Percentiles rank a stretch among this genome's conserved stretches.
These are phyloP conservation scores for Beauveria scarabaeidicola DNA, from an alignment of 2,329 filamentous ascomycete species.

Conservation along the genomic window DNA sequence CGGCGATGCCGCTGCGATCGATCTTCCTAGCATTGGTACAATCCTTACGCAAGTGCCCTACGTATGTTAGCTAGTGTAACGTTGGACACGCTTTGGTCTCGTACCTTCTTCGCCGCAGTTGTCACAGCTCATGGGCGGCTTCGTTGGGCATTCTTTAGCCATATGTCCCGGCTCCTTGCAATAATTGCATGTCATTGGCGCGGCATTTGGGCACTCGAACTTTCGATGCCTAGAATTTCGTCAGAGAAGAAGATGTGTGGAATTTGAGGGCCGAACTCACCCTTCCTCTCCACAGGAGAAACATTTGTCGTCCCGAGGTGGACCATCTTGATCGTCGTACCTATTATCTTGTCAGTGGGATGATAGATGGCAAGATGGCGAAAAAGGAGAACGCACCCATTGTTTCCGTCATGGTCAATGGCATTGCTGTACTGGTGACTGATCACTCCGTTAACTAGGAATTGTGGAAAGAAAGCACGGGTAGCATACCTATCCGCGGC, in stretches of 20 bases:
- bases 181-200: conserved; percentile 29
- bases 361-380: too few relatives aligned
- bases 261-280: conserved; percentile 16
- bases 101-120: conserved; percentile 55
- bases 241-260: not conserved
- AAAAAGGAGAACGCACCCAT: not conserved
- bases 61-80: conserved; percentile 11
- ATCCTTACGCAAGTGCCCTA: conserved; percentile 46
- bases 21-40: conserved; percentile 55
- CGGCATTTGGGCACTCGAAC: conserved; percentile 27
- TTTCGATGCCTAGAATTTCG: conserved; percentile 20
- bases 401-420: not conserved
- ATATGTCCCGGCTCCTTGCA: conserved; percentile 46
- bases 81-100: conserved; percentile 9
- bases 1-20: conserved; percentile 41
- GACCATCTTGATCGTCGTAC: conserved; percentile 12
- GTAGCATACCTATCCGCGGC: not conserved
- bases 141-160: conserved; percentile 54
- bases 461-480: not conserved
- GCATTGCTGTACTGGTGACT: not conserved
- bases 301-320: conserved; percentile 23
- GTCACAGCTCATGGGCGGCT: conserved; percentile 46
- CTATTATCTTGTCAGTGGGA: not conserved
- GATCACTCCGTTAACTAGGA: not conserved
- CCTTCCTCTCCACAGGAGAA: conserved; percentile 30